Conservation (phyloP, 306 rosid species). For the Prosopis cineraria region DNA sequence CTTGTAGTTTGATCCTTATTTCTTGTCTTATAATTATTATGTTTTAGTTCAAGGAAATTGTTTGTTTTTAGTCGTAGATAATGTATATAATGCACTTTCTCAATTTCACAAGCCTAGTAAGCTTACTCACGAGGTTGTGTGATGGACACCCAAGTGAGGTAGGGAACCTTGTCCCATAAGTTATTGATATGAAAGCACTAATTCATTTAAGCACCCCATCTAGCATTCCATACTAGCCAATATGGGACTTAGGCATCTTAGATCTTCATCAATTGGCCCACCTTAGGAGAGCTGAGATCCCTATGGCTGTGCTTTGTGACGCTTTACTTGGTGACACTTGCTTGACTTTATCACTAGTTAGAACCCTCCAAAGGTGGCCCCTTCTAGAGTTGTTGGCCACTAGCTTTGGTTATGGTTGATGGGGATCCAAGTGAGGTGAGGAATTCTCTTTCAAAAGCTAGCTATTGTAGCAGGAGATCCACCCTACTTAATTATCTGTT, state of each 20-base stretch:
- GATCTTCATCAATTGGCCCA: not conserved
- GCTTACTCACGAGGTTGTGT: not conserved
- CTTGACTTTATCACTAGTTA: not conserved
- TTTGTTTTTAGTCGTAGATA: slow-evolving; percentile 23
- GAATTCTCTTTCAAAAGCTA: not conserved
- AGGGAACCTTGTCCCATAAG: not conserved
- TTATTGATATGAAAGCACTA: not conserved
- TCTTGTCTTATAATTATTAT: not conserved
- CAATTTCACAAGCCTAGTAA: not conserved
- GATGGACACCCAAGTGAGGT: not conserved
- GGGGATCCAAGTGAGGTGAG: not conserved
- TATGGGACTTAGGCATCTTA: not conserved
- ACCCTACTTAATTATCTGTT: not conserved
- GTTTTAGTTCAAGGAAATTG: not conserved
- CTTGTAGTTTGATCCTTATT: slow-evolving; percentile 16
- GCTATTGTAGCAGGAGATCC: not conserved
- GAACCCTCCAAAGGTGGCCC: not conserved
- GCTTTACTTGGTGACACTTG: not conserved
- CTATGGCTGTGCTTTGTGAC: not conserved
- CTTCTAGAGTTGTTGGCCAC: not conserved
- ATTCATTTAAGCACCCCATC: not conserved
- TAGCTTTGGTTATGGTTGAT: not conserved
- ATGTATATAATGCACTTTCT: slow-evolving; percentile 19
- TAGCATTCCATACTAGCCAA: not conserved
- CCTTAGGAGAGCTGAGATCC: not conserved